Conservation (phyloP, 2,329 filamentous ascomycete species). For the Ophiognomonia clavigignenti-juglandacearum region DNA sequence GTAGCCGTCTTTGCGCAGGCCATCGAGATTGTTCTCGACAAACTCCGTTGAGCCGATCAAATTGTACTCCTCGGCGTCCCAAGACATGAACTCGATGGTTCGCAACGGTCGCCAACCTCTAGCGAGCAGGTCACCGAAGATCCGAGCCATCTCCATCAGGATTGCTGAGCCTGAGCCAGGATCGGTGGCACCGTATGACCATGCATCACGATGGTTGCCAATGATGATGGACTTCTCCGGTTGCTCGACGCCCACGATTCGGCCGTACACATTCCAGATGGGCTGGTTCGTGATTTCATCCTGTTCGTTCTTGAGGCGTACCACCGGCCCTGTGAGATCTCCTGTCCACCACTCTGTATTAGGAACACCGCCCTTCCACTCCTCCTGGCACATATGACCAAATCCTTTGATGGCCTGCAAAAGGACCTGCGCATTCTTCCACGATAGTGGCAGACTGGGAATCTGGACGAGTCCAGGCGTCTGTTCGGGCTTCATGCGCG, state of each 20-base stretch:
- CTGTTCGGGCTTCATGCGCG: slow-evolving; percentile 64
- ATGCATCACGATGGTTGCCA: slow-evolving; percentile 90
- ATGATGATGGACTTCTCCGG: slow-evolving; percentile 78
- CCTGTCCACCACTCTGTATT: slow-evolving; percentile 83
- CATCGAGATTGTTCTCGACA: slow-evolving; percentile 77
- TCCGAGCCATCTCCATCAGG: slow-evolving; percentile 80
- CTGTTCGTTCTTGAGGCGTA: slow-evolving; percentile 81
- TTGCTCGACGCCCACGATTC: slow-evolving; percentile 80
- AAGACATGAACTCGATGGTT: slow-evolving; percentile 95
- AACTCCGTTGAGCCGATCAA: slow-evolving; percentile 90
- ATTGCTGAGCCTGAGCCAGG: slow-evolving; percentile 86
- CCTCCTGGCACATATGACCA: slow-evolving; percentile 62
- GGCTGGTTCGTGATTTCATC: slow-evolving; percentile 77
- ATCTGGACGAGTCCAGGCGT: slow-evolving; percentile 73
- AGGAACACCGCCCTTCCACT: slow-evolving; percentile 75
- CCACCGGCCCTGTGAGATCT: slow-evolving; percentile 65
- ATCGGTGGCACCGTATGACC: slow-evolving; percentile 82
- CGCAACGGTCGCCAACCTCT: slow-evolving; percentile 86
- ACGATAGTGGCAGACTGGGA: slow-evolving; percentile 83
- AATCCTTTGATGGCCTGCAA: slow-evolving; percentile 71
- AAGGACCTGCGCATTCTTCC: slow-evolving; percentile 79
- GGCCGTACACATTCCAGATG: slow-evolving; percentile 88
- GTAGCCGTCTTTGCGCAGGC: slow-evolving; percentile 67
- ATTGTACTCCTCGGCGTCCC: slow-evolving; percentile 94
- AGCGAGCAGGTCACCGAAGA: slow-evolving; percentile 72